Conservation (phyloP, 1,139 yeast genomes). For the Kodamaea alishanica region DNA sequence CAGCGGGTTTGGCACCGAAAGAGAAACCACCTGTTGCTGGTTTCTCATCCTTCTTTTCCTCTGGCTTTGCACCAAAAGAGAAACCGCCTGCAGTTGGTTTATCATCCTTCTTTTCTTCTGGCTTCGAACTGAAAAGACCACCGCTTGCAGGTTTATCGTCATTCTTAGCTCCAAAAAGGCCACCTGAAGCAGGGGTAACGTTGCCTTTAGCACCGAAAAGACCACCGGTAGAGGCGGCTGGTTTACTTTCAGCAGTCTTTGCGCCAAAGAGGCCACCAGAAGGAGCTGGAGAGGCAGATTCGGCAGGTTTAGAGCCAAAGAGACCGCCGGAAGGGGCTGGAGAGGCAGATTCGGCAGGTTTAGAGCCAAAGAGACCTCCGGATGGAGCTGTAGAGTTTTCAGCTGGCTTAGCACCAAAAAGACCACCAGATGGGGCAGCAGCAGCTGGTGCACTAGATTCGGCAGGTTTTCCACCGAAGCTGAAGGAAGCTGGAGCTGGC, state of each 20-base stretch:
- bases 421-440: constrained; percentile 12
- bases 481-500: constrained; percentile 2
- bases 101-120: constrained; percentile 2
- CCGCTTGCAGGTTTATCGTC: constrained; percentile 12
- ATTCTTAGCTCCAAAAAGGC: constrained; percentile 15
- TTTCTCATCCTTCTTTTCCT: constrained; percentile 12
- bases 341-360: constrained; percentile 18
- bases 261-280: constrained; percentile 18
- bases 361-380: constrained; percentile 24
- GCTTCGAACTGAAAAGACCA: constrained; percentile 1
- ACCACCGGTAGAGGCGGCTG: constrained; percentile 14
- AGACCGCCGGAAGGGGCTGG: constrained; percentile 11
- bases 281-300: constrained; percentile 1
- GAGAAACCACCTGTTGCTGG: constrained; percentile 10
- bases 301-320: constrained; percentile 11
- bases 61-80: constrained; percentile 20
- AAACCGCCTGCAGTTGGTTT: constrained; percentile 8
- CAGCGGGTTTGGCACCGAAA: constrained; percentile 14
- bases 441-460: constrained; percentile 12
- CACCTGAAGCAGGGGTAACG: constrained; percentile 3
- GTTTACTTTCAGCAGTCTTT: constrained; percentile 11
- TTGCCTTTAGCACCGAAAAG: constrained; percentile 24
- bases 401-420: constrained; percentile 19
- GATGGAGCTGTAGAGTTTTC: constrained; percentile 12
- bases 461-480: not conserved